Evolutionary conservation across 1,284 basidiomycete species (phyloP).

Genomic region (Ceratobasidium sp.): DNA sequence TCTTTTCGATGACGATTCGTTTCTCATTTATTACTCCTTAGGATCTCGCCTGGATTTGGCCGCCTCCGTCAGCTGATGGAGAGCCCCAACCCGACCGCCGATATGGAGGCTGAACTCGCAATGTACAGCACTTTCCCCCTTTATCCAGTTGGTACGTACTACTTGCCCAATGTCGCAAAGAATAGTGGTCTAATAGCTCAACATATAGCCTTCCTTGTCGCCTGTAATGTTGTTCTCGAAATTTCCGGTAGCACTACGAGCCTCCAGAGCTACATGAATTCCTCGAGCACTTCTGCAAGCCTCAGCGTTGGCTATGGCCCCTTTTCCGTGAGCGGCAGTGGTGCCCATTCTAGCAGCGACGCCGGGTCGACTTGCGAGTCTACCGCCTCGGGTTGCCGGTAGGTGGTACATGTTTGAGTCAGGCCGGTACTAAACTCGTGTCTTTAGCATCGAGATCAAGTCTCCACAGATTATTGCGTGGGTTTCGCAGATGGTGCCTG

Average conservation of each 20-base stretch:
- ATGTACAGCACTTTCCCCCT: conserved; percentile 13
- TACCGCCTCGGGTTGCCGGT: conserved; percentile 4
- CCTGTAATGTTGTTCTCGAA: conserved; percentile 31
- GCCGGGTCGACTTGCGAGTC: not conserved
- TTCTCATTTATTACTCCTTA: not conserved
- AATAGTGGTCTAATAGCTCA: not conserved
- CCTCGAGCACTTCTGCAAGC: conserved; percentile 6
- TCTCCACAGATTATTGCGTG: not conserved
- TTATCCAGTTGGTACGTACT: conserved; percentile 13
- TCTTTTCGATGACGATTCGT: not conserved
- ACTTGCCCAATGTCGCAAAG: not conserved
- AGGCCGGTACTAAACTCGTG: not conserved
- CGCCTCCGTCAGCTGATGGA: conserved; percentile 6
- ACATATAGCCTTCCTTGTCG: conserved; percentile 23
- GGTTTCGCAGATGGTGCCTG: conserved; percentile 4
- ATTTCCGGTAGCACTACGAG: conserved; percentile 22
- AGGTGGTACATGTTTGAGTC: not conserved
- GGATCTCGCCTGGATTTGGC: conserved; percentile 25
- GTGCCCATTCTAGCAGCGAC: not conserved
- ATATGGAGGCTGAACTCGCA: not conserved
- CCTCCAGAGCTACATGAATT: conserved; percentile 19
- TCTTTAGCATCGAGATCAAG: conserved; percentile 18
- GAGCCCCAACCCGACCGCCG: not conserved
- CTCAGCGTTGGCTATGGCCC: conserved; percentile 32
- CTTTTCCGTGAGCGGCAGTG: conserved; percentile 3